These are phyloP conservation scores for Stagonosporopsis rhizophila DNA, from an alignment of 2,329 filamentous ascomycete genomes.

Conservation along the genomic window DNA sequence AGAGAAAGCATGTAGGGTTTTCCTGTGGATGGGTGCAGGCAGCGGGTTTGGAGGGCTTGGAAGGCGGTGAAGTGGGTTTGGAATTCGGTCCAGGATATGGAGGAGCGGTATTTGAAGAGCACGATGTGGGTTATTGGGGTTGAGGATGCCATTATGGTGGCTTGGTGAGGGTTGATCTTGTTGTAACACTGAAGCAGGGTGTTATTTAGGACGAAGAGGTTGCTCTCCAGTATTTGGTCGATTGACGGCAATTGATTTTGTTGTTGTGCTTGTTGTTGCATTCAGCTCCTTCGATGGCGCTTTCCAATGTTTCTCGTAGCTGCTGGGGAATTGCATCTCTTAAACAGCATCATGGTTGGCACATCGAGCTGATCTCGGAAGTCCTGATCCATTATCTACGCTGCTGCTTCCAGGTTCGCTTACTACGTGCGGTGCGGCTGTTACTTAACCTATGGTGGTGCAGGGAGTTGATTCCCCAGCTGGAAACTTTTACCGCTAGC, in stretches of 20 bases:
- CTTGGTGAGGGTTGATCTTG: not conserved
- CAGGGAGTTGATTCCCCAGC: not conserved
- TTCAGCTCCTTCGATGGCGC: not conserved
- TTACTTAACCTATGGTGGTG: not conserved
- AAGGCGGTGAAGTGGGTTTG: constrained; percentile 43
- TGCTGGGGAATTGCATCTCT: not conserved
- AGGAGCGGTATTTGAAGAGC: constrained; percentile 44
- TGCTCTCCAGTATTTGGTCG: not conserved
- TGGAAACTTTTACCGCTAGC: constrained; percentile 4
- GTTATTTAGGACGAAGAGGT: not conserved
- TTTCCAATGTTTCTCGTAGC: not conserved
- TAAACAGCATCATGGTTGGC: not conserved
- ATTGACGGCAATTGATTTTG: constrained; percentile 2
- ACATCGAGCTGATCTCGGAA: not conserved
- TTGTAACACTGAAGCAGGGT: too few species aligned
- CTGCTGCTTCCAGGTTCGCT: not conserved
- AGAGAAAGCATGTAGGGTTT: constrained; percentile 43
- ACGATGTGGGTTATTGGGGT: constrained; percentile 44
- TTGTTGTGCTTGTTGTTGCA: not conserved
- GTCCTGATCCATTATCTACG: not conserved
- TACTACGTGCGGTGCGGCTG: constrained; percentile 11
- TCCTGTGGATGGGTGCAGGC: constrained; percentile 32
- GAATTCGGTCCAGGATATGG: constrained; percentile 43
- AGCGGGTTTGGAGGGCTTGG: constrained; percentile 33
- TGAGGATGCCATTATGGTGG: not conserved